A percentile compares a stretch with the other conserved stretches of the same genome.
Evolutionary conservation across 164 flowering plant genomes (phyloP).

Genomic region (Vitis riparia): DNA sequence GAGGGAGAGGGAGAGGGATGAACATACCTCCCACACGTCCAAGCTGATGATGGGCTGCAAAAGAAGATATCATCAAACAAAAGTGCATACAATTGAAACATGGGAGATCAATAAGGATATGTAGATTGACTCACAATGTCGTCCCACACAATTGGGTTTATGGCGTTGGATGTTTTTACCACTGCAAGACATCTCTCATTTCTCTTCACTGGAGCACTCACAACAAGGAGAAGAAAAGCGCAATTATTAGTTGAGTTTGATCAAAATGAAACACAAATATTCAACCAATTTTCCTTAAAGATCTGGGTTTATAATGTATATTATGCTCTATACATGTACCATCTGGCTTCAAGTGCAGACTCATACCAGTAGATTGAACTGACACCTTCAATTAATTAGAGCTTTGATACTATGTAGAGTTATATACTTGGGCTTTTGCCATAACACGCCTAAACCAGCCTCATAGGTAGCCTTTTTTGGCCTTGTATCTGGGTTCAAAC

Average conservation of each 20-base stretch:
- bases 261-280: background rate
- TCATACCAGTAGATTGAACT: no score
- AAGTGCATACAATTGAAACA: background rate
- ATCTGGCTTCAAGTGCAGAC: no score
- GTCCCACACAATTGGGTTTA: conserved; percentile 73
- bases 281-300: no score
- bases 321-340: no score
- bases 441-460: no score
- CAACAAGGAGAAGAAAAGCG: background rate
- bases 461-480: no score
- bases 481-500: no score
- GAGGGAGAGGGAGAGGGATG: background rate
- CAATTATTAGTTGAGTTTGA: background rate
- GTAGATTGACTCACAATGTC: conserved; percentile 58
- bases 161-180: conserved; percentile 76
- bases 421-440: no score
- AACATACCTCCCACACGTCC: conserved; percentile 92
- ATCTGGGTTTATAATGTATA: no score
- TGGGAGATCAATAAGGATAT: background rate
- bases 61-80: conserved; percentile 10
- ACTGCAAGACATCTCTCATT: conserved; percentile 70
- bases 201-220: conserved; percentile 60
- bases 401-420: no score
- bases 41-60: conserved; percentile 83
- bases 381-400: no score